Conservation (phyloP, 129 eudicot species). For the Calendula officinalis region DNA sequence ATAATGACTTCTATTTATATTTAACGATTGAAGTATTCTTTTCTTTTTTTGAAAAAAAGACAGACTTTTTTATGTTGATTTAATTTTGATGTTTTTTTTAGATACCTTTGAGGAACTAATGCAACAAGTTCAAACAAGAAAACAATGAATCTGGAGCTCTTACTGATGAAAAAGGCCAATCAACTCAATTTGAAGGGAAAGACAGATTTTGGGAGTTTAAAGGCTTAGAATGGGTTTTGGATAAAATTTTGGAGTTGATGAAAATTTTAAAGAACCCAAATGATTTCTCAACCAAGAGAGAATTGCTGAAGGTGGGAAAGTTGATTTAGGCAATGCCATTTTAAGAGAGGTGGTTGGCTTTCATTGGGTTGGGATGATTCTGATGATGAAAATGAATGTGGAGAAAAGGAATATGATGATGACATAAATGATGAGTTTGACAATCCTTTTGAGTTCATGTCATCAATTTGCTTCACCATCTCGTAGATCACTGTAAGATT, state of each 20-base stretch:
- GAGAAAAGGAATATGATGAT: slow-evolving; percentile 24
- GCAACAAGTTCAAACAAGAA: slow-evolving; percentile 84
- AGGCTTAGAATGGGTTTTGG: slow-evolving; percentile 50
- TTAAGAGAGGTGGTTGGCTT: slow-evolving; percentile 75
- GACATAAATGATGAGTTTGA: slow-evolving; percentile 22
- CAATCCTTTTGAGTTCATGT: slow-evolving; percentile 16
- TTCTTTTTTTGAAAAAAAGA: background rate
- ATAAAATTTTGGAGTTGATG: slow-evolving; percentile 75
- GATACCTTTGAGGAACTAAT: slow-evolving; percentile 75
- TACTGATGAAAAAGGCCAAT: slow-evolving; percentile 75
- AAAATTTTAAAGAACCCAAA: slow-evolving; percentile 59
- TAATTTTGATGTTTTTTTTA: slow-evolving; percentile 20
- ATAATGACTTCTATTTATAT: slow-evolving; percentile 4
- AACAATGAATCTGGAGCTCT: slow-evolving; percentile 81
- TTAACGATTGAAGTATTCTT: background rate
- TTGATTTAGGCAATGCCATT: slow-evolving; percentile 68
- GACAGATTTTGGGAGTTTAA: too few relatives aligned
- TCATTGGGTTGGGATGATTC: slow-evolving; percentile 67
- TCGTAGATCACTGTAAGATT: slow-evolving; percentile 70
- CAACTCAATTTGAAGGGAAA: slow-evolving; percentile 54
- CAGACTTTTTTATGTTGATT: slow-evolving; percentile 9
- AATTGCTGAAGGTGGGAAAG: slow-evolving; percentile 58
- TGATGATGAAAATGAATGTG: slow-evolving; percentile 30
- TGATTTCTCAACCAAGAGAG: slow-evolving; percentile 59
- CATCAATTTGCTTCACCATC: slow-evolving; percentile 43